Percentiles rank a stretch among this genome's conserved stretches.
These are phyloP conservation scores for Colletotrichum lini DNA, from an alignment of 2,329 filamentous ascomycete species.

Conservation along the genomic window DNA sequence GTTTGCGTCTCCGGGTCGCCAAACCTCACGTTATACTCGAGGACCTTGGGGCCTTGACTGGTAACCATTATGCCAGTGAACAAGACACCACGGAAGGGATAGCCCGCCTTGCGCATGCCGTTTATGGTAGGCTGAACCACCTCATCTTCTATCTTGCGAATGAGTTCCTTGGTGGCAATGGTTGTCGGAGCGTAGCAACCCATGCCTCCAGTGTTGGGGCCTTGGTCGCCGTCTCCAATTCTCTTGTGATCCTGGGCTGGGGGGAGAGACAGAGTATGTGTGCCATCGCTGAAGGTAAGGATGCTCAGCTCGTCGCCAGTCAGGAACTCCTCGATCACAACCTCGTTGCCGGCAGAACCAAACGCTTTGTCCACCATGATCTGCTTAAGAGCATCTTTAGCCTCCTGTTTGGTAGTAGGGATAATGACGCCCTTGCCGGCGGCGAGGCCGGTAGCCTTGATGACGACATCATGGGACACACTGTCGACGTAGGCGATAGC, in stretches of 20 bases:
- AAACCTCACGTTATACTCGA: slow-evolving; percentile 93
- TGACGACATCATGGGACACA: slow-evolving; percentile 73
- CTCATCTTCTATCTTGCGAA: slow-evolving; percentile 70
- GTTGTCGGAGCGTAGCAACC: slow-evolving; percentile 79
- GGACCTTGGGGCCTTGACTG: slow-evolving; percentile 78
- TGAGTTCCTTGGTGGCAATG: slow-evolving; percentile 64
- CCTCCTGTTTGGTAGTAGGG: slow-evolving; percentile 67
- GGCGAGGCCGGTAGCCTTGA: slow-evolving; percentile 82
- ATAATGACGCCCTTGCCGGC: slow-evolving; percentile 76
- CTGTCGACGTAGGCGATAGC: slow-evolving; percentile 74
- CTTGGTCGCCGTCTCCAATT: slow-evolving; percentile 76
- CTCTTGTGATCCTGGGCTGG: slow-evolving; percentile 83
- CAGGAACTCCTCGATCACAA: slow-evolving; percentile 81
- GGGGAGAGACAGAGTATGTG: slow-evolving; percentile 74
- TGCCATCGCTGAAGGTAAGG: slow-evolving; percentile 77
- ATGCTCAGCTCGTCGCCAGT: slow-evolving; percentile 80
- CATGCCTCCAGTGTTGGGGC: slow-evolving; percentile 83
- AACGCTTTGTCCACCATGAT: slow-evolving; percentile 80
- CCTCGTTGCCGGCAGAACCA: slow-evolving; percentile 75
- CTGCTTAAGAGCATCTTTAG: slow-evolving; percentile 72
- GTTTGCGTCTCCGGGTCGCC: slow-evolving; percentile 92
- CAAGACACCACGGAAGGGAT: slow-evolving; percentile 77
- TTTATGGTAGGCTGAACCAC: slow-evolving; percentile 71
- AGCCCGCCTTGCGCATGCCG: slow-evolving; percentile 83
- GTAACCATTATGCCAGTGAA: slow-evolving; percentile 92